Evolutionary conservation across 2,329 filamentous ascomycete genomes (phyloP).

Genomic region (Colletotrichum costaricense): DNA sequence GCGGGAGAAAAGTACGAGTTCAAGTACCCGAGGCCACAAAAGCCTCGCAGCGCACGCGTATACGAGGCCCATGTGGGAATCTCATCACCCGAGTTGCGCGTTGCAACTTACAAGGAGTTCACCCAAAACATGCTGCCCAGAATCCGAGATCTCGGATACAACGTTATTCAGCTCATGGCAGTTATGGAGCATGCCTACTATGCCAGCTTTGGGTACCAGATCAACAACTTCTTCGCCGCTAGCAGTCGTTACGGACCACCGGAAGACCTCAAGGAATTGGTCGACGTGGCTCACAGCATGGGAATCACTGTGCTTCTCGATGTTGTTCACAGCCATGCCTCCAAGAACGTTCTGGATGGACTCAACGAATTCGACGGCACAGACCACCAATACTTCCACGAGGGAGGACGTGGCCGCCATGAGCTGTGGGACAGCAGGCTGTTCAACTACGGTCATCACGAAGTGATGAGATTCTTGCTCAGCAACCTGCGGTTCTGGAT

Average conservation of each 20-base stretch:
- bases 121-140: constrained; percentile 91
- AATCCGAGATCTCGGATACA: constrained; percentile 92
- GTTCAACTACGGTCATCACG: constrained; percentile 96
- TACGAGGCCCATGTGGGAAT: constrained; percentile 99
- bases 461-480: constrained; percentile 93
- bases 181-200: constrained; percentile 99
- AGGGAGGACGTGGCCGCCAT: constrained; percentile 84
- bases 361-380: constrained; percentile 96
- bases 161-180: constrained; percentile 98
- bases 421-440: constrained; percentile 96
- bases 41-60: constrained; percentile 87
- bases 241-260: constrained; percentile 95
- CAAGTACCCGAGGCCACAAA: constrained; percentile 84
- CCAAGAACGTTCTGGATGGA: constrained; percentile 95
- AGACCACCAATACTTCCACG: constrained; percentile 96
- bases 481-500: constrained; percentile 99
- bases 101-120: constrained; percentile 98
- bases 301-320: constrained; percentile 93
- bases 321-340: constrained; percentile 97
- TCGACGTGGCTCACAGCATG: constrained; percentile 93
- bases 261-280: constrained; percentile 95
- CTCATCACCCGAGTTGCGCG: constrained; percentile 87
- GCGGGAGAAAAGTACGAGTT: constrained; percentile 80
- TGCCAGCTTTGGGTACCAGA: constrained; percentile 97
- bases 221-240: constrained; percentile 98